Conservation (phyloP, 1,284 basidiomycete genomes). For the Fistulina hepatica region DNA sequence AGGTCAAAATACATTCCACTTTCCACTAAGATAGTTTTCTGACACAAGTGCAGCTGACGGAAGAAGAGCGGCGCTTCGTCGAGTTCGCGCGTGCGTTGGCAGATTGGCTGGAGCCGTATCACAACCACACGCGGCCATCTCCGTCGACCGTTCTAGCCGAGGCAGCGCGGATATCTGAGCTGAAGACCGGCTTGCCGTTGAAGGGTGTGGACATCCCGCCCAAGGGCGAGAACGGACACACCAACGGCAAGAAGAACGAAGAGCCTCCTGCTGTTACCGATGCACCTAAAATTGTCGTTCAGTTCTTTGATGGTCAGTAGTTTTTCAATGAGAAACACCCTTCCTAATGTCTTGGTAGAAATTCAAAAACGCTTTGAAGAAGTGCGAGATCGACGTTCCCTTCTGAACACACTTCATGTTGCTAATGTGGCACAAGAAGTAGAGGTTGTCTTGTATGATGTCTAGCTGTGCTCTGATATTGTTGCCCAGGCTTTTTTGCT, state of each 20-base stretch:
- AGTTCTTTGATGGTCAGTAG: constrained; percentile 51
- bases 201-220: constrained; percentile 47
- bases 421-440: constrained; percentile 68
- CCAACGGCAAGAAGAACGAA: constrained; percentile 61
- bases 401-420: constrained; percentile 55
- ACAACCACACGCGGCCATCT: constrained; percentile 57
- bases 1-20: constrained; percentile 35
- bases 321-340: background rate
- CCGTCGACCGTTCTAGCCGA: constrained; percentile 60
- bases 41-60: constrained; percentile 39
- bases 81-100: constrained; percentile 50
- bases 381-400: constrained; percentile 26
- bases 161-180: constrained; percentile 54
- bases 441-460: constrained; percentile 6
- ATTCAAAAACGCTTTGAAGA: constrained; percentile 42
- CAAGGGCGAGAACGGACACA: constrained; percentile 25
- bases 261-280: constrained; percentile 52
- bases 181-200: constrained; percentile 56
- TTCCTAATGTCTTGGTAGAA: constrained; percentile 24
- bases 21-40: background rate
- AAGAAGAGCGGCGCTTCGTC: constrained; percentile 45
- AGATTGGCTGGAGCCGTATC: constrained; percentile 66
- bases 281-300: constrained; percentile 39
- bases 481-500: constrained; percentile 52
- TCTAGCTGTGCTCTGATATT: constrained; percentile 2